Evolutionary conservation across 2,329 filamentous ascomycete species (phyloP).

Genomic region (Beauveria medogensis): DNA sequence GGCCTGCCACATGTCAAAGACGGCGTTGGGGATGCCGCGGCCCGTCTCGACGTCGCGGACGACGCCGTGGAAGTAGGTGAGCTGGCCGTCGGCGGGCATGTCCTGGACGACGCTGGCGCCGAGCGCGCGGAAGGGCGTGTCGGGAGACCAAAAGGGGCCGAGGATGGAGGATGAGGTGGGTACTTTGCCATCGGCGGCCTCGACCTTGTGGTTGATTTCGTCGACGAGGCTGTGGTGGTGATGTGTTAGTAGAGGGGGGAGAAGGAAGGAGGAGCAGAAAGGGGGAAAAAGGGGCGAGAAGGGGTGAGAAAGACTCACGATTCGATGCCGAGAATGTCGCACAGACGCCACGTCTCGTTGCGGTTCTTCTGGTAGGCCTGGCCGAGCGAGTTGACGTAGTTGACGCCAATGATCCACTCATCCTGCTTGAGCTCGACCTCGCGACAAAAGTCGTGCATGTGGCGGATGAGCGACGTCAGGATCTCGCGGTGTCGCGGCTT

Average conservation of each 20-base stretch:
- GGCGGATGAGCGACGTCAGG: conserved; percentile 55
- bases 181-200: conserved; percentile 51
- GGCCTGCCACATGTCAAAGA: conserved; percentile 74
- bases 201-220: conserved; percentile 57
- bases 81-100: conserved; percentile 47
- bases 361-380: conserved; percentile 59
- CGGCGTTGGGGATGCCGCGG: conserved; percentile 57
- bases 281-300: neutral
- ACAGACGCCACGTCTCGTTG: conserved; percentile 68
- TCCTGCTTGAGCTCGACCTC: conserved; percentile 70
- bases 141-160: conserved; percentile 70
- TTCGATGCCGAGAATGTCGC: conserved; percentile 66
- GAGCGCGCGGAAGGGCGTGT: conserved; percentile 62
- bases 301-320: conserved; percentile 37
- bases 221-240: conserved; percentile 42
- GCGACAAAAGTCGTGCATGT: conserved; percentile 71
- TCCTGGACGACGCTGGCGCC: conserved; percentile 61
- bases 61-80: conserved; percentile 61
- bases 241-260: neutral
- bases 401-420: conserved; percentile 69
- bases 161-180: conserved; percentile 72
- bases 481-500: conserved; percentile 56
- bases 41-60: conserved; percentile 58
- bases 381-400: conserved; percentile 68
- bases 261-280: neutral